Conservation (phyloP, 2,329 filamentous ascomycete genomes). For the Venturia nashicola region DNA sequence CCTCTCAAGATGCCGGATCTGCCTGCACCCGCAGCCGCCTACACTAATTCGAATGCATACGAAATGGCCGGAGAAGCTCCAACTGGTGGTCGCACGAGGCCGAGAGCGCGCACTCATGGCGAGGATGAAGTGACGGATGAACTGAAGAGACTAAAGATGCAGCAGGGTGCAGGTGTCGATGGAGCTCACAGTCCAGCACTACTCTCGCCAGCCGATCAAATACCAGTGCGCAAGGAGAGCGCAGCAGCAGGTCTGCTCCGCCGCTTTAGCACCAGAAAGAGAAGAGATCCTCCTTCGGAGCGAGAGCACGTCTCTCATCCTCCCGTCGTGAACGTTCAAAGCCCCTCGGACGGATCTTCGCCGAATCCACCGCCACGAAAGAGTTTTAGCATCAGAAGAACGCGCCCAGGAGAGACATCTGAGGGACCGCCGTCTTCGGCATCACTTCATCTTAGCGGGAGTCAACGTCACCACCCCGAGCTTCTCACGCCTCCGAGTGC, state of each 20-base stretch:
- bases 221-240: slow-evolving; percentile 58
- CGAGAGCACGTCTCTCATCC: slow-evolving; percentile 44
- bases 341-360: slow-evolving; percentile 47
- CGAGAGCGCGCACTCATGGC: slow-evolving; percentile 81
- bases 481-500: slow-evolving; percentile 62
- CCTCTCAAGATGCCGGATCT: slow-evolving; percentile 60
- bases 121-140: slow-evolving; percentile 78
- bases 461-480: slow-evolving; percentile 63
- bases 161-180: slow-evolving; percentile 26
- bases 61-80: slow-evolving; percentile 84
- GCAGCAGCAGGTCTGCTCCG: slow-evolving; percentile 73
- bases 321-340: slow-evolving; percentile 70
- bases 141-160: slow-evolving; percentile 52
- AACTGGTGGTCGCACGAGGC: slow-evolving; percentile 70
- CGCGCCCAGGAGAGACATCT: slow-evolving; percentile 30
- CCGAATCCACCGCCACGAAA: slow-evolving; percentile 50
- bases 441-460: slow-evolving; percentile 43
- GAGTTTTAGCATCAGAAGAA: slow-evolving; percentile 72
- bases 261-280: slow-evolving; percentile 76
- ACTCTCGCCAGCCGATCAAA: slow-evolving; percentile 40
- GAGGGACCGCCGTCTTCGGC: slow-evolving; percentile 36
- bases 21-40: slow-evolving; percentile 67
- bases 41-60: slow-evolving; percentile 75
- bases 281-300: slow-evolving; percentile 34
- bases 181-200: slow-evolving; percentile 36